Evolutionary conservation across 148 eudicot genomes (phyloP).

Genomic region (Rhododendron griersonianum): DNA sequence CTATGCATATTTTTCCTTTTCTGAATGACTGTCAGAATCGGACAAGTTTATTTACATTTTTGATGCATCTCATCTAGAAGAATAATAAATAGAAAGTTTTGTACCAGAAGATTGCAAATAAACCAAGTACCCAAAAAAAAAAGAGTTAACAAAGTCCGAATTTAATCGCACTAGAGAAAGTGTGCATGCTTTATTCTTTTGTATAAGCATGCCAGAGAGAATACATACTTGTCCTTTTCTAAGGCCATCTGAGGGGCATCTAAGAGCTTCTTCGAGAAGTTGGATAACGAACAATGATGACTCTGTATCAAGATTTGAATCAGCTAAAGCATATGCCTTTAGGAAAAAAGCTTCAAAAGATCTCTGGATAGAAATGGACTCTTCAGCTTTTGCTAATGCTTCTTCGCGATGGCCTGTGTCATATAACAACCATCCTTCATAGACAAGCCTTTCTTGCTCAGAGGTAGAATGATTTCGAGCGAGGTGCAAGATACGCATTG

Average conservation of each 20-base stretch:
- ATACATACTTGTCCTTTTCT: constrained; percentile 83
- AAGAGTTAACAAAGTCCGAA: background rate
- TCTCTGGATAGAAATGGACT: too few species aligned
- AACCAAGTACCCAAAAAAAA: background rate
- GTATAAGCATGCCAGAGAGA: background rate
- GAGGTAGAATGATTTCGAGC: constrained; percentile 67
- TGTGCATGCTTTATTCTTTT: background rate
- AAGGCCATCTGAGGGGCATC: constrained; percentile 89
- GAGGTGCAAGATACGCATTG: constrained; percentile 73
- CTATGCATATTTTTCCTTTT: background rate
- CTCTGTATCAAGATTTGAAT: constrained; percentile 72
- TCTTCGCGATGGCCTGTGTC: constrained; percentile 88
- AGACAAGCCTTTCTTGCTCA: constrained; percentile 77
- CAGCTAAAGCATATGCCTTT: constrained; percentile 88
- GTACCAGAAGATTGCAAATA: background rate
- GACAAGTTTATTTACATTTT: background rate
- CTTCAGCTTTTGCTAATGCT: background rate
- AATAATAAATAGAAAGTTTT: background rate
- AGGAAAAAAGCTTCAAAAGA: constrained; percentile 82
- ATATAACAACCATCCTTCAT: constrained; percentile 87
- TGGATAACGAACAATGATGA: constrained; percentile 59
- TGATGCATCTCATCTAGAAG: background rate
- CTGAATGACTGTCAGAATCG: background rate
- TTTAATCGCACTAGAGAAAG: background rate
- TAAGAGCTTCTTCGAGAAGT: constrained; percentile 83